Base-by-base conservation (phyloP, 768 basidiomycete species). In the Pulveroboletus sp. region DNA sequence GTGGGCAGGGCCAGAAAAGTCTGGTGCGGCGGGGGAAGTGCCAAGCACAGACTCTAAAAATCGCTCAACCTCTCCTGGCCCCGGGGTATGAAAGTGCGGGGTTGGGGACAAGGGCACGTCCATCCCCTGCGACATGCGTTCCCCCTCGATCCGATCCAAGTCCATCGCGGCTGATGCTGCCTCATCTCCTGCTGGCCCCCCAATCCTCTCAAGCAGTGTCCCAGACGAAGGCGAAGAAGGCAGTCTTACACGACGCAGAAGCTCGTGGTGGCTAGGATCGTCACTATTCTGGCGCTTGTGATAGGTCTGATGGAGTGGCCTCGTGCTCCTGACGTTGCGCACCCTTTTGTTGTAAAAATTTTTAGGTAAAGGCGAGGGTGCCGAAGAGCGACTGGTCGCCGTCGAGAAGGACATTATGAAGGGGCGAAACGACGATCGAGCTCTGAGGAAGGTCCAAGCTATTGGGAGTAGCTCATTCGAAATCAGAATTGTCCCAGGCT, bases 21-120 rank as follows among this genome's bases (percentile, higher is more conserved):
- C 35, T 21, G 54, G 39, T 26, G 31, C 28, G 10, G 43, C 17
- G 0, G 49, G 26, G 11, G 47, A 49, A n/a, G 46, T 37, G 42
- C 47, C 47, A 39, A 65, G 53, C 54, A 65, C 63, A 26, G 60
- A 62, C 52, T 60, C 52, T 46, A 64, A 32, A 39, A 64, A 64
- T 12, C 56, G 43, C 27, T 65, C 62, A 26, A 65, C 62, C 37
- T 64, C 62, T 17, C 49, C 52, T 33, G 62, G 57, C 26, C 55
- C 62, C 40, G 62, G 59, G 8, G 60, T 54, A 47, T 54, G 31
- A 50, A 43, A 30, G 36, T 48, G 61, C 2, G 57, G 54, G 9
- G 36, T 21, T 17, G 43, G 2, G 39, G 52, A 31, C 39, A 43
- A 43, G 31, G 49, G 27, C 46, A 53, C 28, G 39, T 46, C 55